Evolutionary conservation across 2,329 filamentous ascomycete genomes (phyloP).

Genomic region (Cladobotryum mycophilum): DNA sequence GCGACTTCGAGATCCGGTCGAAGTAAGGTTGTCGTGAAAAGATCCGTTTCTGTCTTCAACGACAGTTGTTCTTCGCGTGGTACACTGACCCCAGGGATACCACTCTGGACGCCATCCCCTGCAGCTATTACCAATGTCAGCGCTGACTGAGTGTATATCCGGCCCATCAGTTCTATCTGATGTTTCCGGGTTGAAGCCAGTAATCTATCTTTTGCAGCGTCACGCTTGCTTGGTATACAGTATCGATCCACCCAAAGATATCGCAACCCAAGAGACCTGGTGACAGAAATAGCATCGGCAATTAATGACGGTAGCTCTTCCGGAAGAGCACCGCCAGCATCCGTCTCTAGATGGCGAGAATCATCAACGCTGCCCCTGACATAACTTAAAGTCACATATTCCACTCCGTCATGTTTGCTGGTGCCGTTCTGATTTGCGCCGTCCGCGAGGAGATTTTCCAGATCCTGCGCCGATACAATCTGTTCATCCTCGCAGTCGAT

Average conservation of each 20-base stretch:
- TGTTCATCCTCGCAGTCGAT: conserved; percentile 25
- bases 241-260: conserved; percentile 34
- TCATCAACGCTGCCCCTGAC: conserved; percentile 19
- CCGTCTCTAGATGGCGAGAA: neutral
- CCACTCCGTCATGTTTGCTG: conserved; percentile 13
- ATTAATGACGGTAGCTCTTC: conserved; percentile 23
- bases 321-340: neutral
- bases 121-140: conserved; percentile 32
- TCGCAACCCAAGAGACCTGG: conserved; percentile 26
- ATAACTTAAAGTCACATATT: conserved; percentile 33
- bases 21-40: conserved; percentile 31
- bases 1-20: conserved; percentile 30
- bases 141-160: conserved; percentile 28
- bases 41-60: conserved; percentile 25
- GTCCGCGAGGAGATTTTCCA: conserved; percentile 2
- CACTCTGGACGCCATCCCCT: conserved; percentile 22
- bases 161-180: conserved; percentile 27
- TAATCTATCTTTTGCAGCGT: conserved; percentile 10
- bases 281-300: conserved; percentile 27
- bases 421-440: neutral
- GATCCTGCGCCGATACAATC: conserved; percentile 25
- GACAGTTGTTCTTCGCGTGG: conserved; percentile 30
- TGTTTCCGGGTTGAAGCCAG: conserved; percentile 14
- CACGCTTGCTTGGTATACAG: conserved; percentile 25
- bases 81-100: conserved; percentile 30